These are phyloP conservation scores for Zygoascus flipseniorum DNA, from an alignment of 805 yeast species.

Conservation along the genomic window DNA sequence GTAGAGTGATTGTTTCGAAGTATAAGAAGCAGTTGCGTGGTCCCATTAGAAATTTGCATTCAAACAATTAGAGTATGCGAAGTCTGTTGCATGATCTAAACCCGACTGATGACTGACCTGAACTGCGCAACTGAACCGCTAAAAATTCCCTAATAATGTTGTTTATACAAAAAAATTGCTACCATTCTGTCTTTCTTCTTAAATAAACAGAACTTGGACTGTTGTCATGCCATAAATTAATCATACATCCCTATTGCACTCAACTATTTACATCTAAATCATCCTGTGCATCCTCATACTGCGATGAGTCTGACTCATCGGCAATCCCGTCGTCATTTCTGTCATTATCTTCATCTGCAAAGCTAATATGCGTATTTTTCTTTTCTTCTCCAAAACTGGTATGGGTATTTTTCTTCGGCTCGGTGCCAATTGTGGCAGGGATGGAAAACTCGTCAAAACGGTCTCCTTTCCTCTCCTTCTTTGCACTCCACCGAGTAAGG, in stretches of 20 bases:
- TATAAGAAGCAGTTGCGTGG: too few species aligned
- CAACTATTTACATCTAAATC: not conserved
- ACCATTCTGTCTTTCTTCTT: too few species aligned
- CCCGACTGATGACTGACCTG: too few species aligned
- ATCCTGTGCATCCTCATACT: not conserved
- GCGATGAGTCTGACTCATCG: not conserved
- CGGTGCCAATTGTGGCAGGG: constrained; percentile 1
- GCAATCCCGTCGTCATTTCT: not conserved
- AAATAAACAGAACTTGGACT: too few species aligned
- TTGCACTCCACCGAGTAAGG: constrained; percentile 39
- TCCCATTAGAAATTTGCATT: too few species aligned
- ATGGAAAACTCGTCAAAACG: not conserved
- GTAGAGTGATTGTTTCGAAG: too few species aligned
- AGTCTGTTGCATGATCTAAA: too few species aligned
- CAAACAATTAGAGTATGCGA: too few species aligned
- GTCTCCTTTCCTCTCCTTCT: constrained; percentile 44
- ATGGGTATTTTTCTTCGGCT: constrained; percentile 5
- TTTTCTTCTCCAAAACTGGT: too few species aligned
- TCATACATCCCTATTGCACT: not conserved
- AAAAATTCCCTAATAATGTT: too few species aligned
- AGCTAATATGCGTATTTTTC: not conserved
- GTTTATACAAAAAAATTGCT: too few species aligned
- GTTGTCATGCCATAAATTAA: not conserved
- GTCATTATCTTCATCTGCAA: constrained; percentile 5
- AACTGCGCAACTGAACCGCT: too few species aligned